Base-by-base conservation (phyloP, 2,329 filamentous ascomycete genomes). In the Pseudodiploospora longispora region DNA sequence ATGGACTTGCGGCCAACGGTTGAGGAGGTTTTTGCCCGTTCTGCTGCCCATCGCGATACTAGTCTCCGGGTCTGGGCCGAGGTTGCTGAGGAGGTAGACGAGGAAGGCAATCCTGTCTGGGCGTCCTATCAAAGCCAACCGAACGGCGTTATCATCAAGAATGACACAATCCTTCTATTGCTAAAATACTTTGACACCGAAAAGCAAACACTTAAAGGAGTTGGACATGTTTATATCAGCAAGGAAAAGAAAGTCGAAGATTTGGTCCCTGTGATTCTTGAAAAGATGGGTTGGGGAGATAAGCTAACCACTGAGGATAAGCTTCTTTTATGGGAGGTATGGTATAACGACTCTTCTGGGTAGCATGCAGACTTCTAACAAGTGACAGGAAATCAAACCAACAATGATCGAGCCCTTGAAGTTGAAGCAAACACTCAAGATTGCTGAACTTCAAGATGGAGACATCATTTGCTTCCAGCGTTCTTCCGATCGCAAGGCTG, bases 401-500 rank as follows among this genome's bases (percentile, higher is more conserved):
- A 87, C 82, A 48, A 97, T 97, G 90, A 95, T 98, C 53, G 94
- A 98, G 60, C 76, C 79, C 6, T 84, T 98, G 71, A 97, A 96
- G 66, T 78, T 83, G 0, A 97, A 95, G 68, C 82, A 88, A 59
- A 88, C 89, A 0, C 75, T 98, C 47, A 86, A 89, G 52, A 82
- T 87, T 47, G 93, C 93, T 2, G 94, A 98, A 62, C 85, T 98
- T 27, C 91, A 97, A 61, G 91, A 98, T 56, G 93, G 93, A 40
- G 93, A 98, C 59, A 95, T 98, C 53, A 81, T 98, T 45, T 95
- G 90, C 59, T 96, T 97, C 67, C 93, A 98, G 62, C 78, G 79
- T 47, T 69, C 75, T 28, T 66, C 60, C 1, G 75, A 78, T 38
- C 65, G 65, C 33, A 76, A 74, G 57, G 60, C 61, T 4, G 59